Conservation (phyloP, 495 filamentous ascomycete genomes). For the Annulohypoxylon nitens region DNA sequence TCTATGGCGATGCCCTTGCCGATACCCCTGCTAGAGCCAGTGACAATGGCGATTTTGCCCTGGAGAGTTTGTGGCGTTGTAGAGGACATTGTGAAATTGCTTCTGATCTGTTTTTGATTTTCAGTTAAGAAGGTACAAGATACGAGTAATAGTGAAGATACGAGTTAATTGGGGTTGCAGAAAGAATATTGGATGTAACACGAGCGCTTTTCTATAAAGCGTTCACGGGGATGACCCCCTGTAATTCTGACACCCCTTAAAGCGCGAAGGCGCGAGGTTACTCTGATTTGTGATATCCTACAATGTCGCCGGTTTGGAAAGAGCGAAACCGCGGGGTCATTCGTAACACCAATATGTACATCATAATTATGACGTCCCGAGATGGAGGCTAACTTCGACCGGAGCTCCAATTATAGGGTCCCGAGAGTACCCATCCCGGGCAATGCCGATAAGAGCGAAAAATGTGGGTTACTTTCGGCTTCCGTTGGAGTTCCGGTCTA, state of each 20-base stretch:
- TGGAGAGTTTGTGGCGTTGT: conserved; percentile 6
- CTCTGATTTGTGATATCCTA: neutral
- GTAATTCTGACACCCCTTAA: neutral
- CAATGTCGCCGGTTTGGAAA: neutral
- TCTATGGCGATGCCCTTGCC: conserved; percentile 25
- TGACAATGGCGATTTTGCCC: conserved; percentile 25
- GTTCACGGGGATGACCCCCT: neutral
- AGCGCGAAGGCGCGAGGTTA: neutral
- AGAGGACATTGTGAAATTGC: conserved; percentile 4
- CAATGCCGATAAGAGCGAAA: neutral
- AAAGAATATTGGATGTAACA: neutral
- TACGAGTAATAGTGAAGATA: neutral
- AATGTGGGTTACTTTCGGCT: neutral
- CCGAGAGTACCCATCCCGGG: neutral
- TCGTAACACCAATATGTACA: neutral
- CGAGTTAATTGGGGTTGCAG: neutral
- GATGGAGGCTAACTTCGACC: conserved; percentile 4
- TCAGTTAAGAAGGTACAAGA: neutral
- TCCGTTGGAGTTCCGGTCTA: conserved; percentile 12
- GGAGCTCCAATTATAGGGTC: neutral
- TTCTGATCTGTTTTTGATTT: neutral
- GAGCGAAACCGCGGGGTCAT: neutral
- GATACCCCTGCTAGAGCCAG: conserved; percentile 27
- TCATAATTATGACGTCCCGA: neutral
- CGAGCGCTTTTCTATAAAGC: conserved; percentile 5